These are phyloP conservation scores for Oryza glumipatula DNA, from an alignment of 176 grass and related monocot species.

Conservation along the genomic window DNA sequence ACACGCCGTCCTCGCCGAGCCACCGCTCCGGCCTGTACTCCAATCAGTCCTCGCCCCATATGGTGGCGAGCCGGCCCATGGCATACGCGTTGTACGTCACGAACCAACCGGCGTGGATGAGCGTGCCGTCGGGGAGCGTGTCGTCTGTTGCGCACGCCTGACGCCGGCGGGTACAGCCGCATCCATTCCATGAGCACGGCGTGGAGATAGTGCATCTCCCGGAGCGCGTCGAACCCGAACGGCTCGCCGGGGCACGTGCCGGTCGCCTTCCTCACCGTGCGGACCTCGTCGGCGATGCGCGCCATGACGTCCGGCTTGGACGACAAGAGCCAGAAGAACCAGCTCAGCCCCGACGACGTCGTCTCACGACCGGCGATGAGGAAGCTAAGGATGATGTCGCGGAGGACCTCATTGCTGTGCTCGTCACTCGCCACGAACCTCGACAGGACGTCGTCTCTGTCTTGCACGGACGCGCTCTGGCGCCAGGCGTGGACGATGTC, in stretches of 20 bases:
- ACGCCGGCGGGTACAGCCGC: conserved; percentile 59
- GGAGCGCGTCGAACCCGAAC: conserved; percentile 49
- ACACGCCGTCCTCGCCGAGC: background rate
- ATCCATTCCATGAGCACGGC: conserved; percentile 56
- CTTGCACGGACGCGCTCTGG: background rate
- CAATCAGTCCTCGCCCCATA: background rate
- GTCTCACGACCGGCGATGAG: conserved; percentile 44
- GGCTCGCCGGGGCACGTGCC: conserved; percentile 8
- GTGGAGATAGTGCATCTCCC: conserved; percentile 60
- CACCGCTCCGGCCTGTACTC: background rate
- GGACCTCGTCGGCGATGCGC: conserved; percentile 41
- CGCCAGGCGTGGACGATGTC: conserved; percentile 43
- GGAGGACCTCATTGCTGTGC: conserved; percentile 30
- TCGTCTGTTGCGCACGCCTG: conserved; percentile 37
- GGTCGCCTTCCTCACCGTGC: background rate
- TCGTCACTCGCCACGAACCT: conserved; percentile 44
- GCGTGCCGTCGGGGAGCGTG: conserved; percentile 37
- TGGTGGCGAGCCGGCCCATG: background rate
- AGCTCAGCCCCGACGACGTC: conserved; percentile 44
- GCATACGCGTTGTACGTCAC: background rate
- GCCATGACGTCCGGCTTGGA: conserved; percentile 27
- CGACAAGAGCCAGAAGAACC: conserved; percentile 56
- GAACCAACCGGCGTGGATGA: background rate
- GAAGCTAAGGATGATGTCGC: conserved; percentile 45
- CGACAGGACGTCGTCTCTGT: conserved; percentile 42